phyloP scores from a whole-genome alignment of 352 stramenopile species.

The Pythium apleroticum region DNA sequence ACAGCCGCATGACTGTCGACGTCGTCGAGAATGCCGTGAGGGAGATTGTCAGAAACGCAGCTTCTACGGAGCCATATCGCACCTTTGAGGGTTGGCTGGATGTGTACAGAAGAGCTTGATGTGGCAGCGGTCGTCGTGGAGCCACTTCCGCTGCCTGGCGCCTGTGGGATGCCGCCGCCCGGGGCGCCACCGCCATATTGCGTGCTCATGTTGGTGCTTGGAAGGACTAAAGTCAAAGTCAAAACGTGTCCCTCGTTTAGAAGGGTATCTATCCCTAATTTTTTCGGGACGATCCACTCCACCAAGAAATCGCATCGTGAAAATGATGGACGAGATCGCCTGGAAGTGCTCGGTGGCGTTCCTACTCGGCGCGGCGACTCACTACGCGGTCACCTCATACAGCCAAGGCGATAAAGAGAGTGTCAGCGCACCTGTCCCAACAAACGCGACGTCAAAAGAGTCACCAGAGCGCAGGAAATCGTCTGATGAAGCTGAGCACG shows the following conservation, averaged over 20 bases:
- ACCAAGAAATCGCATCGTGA: not conserved
- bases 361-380: constrained; percentile 62
- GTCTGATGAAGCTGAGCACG: not conserved
- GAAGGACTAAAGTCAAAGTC: not conserved
- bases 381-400: constrained; percentile 54
- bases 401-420: constrained; percentile 28
- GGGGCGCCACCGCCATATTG: constrained; percentile 15
- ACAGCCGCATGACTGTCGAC: constrained; percentile 88
- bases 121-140: not conserved
- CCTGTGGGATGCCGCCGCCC: constrained; percentile 19
- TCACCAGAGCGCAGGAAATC: constrained; percentile 9
- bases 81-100: constrained; percentile 85
- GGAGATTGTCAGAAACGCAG: not conserved
- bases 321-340: constrained; percentile 54
- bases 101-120: constrained; percentile 13
- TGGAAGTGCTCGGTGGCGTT: constrained; percentile 84
- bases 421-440: not conserved
- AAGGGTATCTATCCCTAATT: constrained; percentile 8
- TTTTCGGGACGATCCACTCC: constrained; percentile 5
- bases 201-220: constrained; percentile 19
- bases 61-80: not conserved
- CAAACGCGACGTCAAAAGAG: constrained; percentile 8
- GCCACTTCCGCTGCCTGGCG: constrained; percentile 25
- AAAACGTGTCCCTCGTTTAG: constrained; percentile 15
- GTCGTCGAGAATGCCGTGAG: not conserved